Evolutionary conservation across 148 eudicot species (phyloP), one percentile per base, ranked within the genome.

Genomic region (Rhododendron molle): DNA sequence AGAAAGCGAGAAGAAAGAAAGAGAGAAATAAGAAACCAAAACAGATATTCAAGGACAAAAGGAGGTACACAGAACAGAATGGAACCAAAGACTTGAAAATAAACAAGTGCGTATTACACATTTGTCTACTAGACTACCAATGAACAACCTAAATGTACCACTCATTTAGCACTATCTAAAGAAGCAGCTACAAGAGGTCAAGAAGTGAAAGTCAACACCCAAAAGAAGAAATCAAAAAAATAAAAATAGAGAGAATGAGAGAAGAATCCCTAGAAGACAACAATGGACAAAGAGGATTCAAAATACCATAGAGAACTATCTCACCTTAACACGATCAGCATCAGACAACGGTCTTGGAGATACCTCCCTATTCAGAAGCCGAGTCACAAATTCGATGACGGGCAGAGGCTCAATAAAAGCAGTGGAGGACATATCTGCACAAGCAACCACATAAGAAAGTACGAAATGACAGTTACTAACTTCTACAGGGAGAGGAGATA

Each of bases 401-500:
- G 93, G 94, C 65, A 93, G 85, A 49, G 95, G 93, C 85, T 93
- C 96, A 34, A 94, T 91, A 87, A 95, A 95, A 34, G 98, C 98
- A 81, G 94, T 93, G 32, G 98, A 92, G 34, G 96, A 94, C 96
- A 95, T 94, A 83, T 95, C 98, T 95, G 92, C 86, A 72, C 10
- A 84, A 7, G 38, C 21, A 43, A 47, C 32, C 81, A 86, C 34
- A 2, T 60, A 26, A 62, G 3, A 40, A 62, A 65, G 67, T 15
- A 49, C 28, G n/a, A 85, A n/a, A 86, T 26, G 69, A 50, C 44
- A 50, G n/a, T 15, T 4, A 21, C 28, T 0, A 23, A 69, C 74
- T 69, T 1, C 36, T n/a, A 13, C 18, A 85, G 18, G n/a, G 28
- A 60, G 32, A 85, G 26, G 23, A 44, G 32, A 77, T 21, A 40